Conservation (phyloP, 129 eudicot genomes). For the Scalesia atractyloides region DNA sequence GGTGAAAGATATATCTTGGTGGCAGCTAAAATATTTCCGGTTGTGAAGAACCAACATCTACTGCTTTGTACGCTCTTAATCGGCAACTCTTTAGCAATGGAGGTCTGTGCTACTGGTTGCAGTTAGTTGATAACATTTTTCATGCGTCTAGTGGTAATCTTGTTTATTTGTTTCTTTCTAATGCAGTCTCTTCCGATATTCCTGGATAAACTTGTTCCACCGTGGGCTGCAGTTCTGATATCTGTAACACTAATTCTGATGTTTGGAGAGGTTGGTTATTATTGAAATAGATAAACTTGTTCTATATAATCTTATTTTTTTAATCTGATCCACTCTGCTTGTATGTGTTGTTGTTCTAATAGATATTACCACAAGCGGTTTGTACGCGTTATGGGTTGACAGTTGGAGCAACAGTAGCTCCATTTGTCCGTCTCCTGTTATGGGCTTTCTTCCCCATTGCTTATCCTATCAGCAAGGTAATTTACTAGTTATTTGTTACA, state of each 20-base stretch:
- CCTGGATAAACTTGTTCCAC: slow-evolving; percentile 92
- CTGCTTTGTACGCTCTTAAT: slow-evolving; percentile 98
- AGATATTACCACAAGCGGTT: slow-evolving; percentile 97
- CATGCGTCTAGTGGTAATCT: background rate
- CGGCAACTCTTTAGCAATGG: slow-evolving; percentile 97
- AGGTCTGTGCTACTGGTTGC: slow-evolving; percentile 52
- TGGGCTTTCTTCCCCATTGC: slow-evolving; percentile 88
- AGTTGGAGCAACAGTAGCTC: slow-evolving; percentile 92
- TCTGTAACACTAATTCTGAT: slow-evolving; percentile 93
- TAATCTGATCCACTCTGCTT: background rate
- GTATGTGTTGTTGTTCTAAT: slow-evolving; percentile 8
- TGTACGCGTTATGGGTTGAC: slow-evolving; percentile 94
- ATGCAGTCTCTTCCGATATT: slow-evolving; percentile 92
- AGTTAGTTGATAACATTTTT: slow-evolving; percentile 16
- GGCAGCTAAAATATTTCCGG: slow-evolving; percentile 92
- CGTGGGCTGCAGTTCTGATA: slow-evolving; percentile 93
- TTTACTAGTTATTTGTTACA: background rate
- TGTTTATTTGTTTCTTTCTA: background rate
- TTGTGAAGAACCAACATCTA: slow-evolving; percentile 96
- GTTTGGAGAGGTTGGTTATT: slow-evolving; percentile 87
- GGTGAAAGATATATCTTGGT: slow-evolving; percentile 24
- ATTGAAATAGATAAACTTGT: background rate
- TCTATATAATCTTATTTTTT: slow-evolving; percentile 1
- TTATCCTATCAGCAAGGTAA: slow-evolving; percentile 98
- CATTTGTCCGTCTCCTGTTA: slow-evolving; percentile 79